Evolutionary conservation across 129 eudicot genomes (phyloP).

Genomic region (Artemisia annua): DNA sequence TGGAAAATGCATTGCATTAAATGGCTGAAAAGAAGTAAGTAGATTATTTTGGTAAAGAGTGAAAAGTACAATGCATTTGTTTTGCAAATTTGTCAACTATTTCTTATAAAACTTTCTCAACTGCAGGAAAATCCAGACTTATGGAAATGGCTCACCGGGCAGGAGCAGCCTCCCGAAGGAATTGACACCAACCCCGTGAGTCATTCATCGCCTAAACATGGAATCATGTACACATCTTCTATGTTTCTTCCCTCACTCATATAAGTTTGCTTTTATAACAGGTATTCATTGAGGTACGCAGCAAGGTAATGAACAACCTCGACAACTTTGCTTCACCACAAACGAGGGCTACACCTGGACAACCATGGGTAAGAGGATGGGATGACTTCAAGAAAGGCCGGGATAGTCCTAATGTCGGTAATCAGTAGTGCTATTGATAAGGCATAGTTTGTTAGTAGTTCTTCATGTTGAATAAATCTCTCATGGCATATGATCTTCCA

Average conservation of each 20-base stretch:
- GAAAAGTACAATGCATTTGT: too few relatives aligned
- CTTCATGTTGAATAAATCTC: too few relatives aligned
- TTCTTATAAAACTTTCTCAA: background rate
- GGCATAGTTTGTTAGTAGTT: too few relatives aligned
- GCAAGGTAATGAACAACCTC: constrained; percentile 72
- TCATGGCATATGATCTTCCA: too few relatives aligned
- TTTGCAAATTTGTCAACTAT: too few relatives aligned
- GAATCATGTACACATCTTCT: background rate
- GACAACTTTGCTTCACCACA: constrained; percentile 72
- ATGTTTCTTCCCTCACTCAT: background rate
- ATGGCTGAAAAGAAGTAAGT: too few relatives aligned
- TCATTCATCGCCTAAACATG: constrained; percentile 23
- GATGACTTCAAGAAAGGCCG: constrained; percentile 90
- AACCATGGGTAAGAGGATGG: constrained; percentile 99
- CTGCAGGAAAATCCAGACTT: constrained; percentile 95
- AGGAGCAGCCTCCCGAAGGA: constrained; percentile 85
- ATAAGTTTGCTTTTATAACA: constrained; percentile 6
- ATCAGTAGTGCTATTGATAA: constrained; percentile 60
- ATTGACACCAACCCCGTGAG: constrained; percentile 75
- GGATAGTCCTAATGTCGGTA: constrained; percentile 79
- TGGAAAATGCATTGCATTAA: too few relatives aligned
- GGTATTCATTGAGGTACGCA: constrained; percentile 74
- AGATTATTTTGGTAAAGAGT: too few relatives aligned
- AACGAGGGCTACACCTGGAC: constrained; percentile 82
- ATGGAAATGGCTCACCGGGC: constrained; percentile 95